Evolutionary conservation across 768 basidiomycete species (phyloP), one percentile per base, ranked within the genome.

Genomic region (Tulasnella sp.): DNA sequence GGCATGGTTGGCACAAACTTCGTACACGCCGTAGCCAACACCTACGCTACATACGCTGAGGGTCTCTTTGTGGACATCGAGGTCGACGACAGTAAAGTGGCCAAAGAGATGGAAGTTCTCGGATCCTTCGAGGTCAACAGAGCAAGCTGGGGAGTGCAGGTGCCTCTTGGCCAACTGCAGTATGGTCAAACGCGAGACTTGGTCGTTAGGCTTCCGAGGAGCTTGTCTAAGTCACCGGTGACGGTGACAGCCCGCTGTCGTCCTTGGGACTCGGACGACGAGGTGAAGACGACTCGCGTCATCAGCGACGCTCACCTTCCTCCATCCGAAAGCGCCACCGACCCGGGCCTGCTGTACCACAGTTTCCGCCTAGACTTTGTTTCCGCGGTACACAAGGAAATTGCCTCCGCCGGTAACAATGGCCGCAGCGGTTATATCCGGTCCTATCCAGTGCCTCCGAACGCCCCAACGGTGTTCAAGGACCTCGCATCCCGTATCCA

Each of bases 1-100:
- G 80, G 80, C 6, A 80, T 81, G 79, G 80, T 81, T 0, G 80
- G 80, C 9, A 81, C 80, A 3, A 74, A 80, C 42, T 81, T 81
- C 69, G 80, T 81, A 20, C 80, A 81, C 69, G 79, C 80, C 61
- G 69, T 79, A 35, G 76, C 80, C 48, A 81, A 81, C 44, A 35
- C 75, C 20, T 78, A 80, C 61, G 80, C 80, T 7, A 81, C 79
- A 4, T 81, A 78, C 46, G 80, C 80, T 15, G 55, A 74, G 40
- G 48, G 51, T 44, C 55, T 73, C 16, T 35, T 1, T 9, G 44
- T 78, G 2, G 29, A 74, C 23, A 74, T 81, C 29, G 79, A 81
- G 40, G 69, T 78, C 3, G 55, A 67, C 4, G 79, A 75, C 23
- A 69, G 40, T 26, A 29, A 55, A 74, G 76, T 57, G 23, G 79